Evolutionary conservation across 1,284 basidiomycete genomes (phyloP), one percentile per base, ranked within the genome.

Genomic region (Moniliophthora roreri): DNA sequence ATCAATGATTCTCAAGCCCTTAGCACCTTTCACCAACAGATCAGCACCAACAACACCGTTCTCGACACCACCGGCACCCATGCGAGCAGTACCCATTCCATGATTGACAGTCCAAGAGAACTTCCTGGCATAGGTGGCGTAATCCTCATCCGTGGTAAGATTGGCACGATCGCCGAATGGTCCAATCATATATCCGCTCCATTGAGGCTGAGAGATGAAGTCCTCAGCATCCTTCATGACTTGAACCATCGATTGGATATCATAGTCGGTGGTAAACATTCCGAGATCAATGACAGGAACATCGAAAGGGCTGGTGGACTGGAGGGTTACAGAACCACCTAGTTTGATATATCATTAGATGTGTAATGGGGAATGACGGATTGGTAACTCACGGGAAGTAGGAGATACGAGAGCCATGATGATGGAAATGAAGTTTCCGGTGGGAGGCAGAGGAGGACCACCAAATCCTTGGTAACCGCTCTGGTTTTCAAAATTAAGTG

Each of bases 281-380:
- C 54, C 54, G 2, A 66, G 66, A 55, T 71, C 58, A 50, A 73
- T 69, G 37, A 63, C 35, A 1, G 71, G 72, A 13, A 51, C 28
- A 9, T 55, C 61, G 51, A 67, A 69, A 0, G 68, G 66, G 45
- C 64, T 55, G 11, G 61, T 51, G 4, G 65, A 64, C 11, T 50
- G 50, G 20, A 59, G 35, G 4, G 52, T 53, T 5, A 58, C 21
- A 4, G 32, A 38, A 2, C 57, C 57, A 7, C 57, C 57, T 58
- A 26, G 10, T 13, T 23, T 2, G 26, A n/a, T 26, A 37, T 5
- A 13, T 36, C 13, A n/a, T n/a, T 24, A 45, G 7, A 20, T 10
- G 4, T 32, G n/a, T n/a, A 20, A 28, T 10, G 20, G 13, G 11
- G 18, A 10, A 26, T 26, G 9, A 37, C 16, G 16, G 20, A 16